These are phyloP conservation scores for Nicotiana undulata DNA, from an alignment of 257 asterid species.

Conservation along the genomic window DNA sequence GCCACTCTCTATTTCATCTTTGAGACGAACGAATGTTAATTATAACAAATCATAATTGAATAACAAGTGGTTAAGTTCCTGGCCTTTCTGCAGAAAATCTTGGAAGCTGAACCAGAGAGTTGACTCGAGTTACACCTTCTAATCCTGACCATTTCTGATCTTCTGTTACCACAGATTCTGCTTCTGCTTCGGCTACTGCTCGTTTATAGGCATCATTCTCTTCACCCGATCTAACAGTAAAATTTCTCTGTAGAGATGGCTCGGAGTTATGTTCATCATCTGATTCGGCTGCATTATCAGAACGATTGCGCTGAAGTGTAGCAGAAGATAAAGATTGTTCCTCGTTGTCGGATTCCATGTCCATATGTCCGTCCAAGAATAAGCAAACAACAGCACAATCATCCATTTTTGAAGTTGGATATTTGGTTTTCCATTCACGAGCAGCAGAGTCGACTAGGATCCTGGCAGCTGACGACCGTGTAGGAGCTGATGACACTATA, in stretches of 20 bases:
- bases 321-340: slow-evolving; percentile 75
- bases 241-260: slow-evolving; percentile 74
- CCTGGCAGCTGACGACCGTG: slow-evolving; percentile 78
- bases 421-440: slow-evolving; percentile 84
- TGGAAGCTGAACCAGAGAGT: slow-evolving; percentile 92
- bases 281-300: slow-evolving; percentile 57
- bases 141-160: slow-evolving; percentile 70
- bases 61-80: slow-evolving; percentile 33
- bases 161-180: background rate
- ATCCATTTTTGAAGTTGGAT: slow-evolving; percentile 93
- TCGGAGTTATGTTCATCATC: slow-evolving; percentile 67
- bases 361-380: slow-evolving; percentile 85
- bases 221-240: slow-evolving; percentile 52
- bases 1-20: background rate
- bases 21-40: background rate
- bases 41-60: slow-evolving; percentile 3
- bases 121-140: slow-evolving; percentile 94
- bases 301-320: slow-evolving; percentile 59
- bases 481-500: slow-evolving; percentile 60
- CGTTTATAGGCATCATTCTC: slow-evolving; percentile 27
- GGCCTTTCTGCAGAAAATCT: slow-evolving; percentile 74
- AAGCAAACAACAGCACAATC: slow-evolving; percentile 96
- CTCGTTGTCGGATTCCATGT: slow-evolving; percentile 72
- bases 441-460: slow-evolving; percentile 75
- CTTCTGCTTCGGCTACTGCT: background rate